Evolutionary conservation across 306 rosid species (phyloP).

Genomic region (Heteromeles arbutifolia): DNA sequence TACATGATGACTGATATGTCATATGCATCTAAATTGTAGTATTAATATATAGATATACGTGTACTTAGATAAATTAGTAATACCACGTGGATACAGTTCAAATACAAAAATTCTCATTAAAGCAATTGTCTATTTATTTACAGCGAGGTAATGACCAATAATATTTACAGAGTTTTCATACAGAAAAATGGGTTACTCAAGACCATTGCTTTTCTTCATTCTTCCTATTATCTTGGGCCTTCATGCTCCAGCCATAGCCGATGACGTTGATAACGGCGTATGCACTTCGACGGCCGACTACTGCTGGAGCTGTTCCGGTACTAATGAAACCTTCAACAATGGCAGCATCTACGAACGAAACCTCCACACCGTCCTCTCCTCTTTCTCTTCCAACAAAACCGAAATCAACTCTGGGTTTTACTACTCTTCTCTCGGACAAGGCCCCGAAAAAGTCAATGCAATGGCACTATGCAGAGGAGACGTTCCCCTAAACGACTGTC

Average conservation of each 20-base stretch:
- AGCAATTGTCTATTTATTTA: too few species aligned
- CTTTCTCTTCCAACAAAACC: neutral
- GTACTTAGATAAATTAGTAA: too few species aligned
- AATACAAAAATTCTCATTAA: too few species aligned
- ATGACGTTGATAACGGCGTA: neutral
- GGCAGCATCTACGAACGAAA: neutral
- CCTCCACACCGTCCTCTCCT: neutral
- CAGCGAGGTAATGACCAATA: too few species aligned
- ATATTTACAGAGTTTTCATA: neutral
- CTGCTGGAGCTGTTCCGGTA: constrained; percentile 10
- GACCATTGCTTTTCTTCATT: neutral
- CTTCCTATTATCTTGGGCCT: neutral
- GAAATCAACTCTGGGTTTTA: neutral
- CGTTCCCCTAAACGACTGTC: neutral
- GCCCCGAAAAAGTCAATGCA: neutral
- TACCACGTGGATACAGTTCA: too few species aligned
- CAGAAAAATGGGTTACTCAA: neutral
- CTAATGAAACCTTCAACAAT: neutral
- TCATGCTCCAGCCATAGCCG: neutral
- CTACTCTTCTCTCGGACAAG: neutral
- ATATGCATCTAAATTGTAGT: too few species aligned
- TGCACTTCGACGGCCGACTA: neutral
- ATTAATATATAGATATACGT: too few species aligned
- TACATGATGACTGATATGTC: too few species aligned
- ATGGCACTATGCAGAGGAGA: constrained; percentile 12